Evolutionary conservation across 371 early-diverging fungal species (phyloP).

Genomic region (Zychaea mexicana): DNA sequence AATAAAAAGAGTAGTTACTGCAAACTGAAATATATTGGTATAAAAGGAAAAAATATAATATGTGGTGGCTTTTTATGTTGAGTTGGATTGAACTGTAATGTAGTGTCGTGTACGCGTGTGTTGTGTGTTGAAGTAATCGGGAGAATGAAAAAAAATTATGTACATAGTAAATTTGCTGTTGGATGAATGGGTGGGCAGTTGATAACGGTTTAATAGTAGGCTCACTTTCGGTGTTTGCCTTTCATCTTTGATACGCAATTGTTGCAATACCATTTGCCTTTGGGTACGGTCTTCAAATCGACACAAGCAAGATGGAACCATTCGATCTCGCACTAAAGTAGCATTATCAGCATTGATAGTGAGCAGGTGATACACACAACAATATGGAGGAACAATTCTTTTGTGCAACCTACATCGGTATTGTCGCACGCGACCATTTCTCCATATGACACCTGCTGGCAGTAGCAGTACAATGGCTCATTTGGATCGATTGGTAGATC

Average conservation of each 20-base stretch:
- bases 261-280: constrained; percentile 93
- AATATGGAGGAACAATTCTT: neutral
- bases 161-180: too few relatives aligned
- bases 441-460: constrained; percentile 94
- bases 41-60: too few relatives aligned
- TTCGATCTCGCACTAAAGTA: constrained; percentile 79
- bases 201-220: neutral
- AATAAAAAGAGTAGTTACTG: too few relatives aligned
- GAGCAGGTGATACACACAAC: neutral
- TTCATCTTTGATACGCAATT: constrained; percentile 67
- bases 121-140: too few relatives aligned
- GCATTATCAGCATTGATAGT: neutral
- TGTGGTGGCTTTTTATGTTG: too few relatives aligned
- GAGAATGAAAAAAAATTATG: too few relatives aligned
- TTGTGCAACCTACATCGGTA: constrained; percentile 64
- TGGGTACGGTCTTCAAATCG: constrained; percentile 81
- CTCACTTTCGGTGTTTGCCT: constrained; percentile 58
- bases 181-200: too few relatives aligned
- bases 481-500: constrained; percentile 92
- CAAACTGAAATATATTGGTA: too few relatives aligned
- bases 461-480: constrained; percentile 95
- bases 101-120: too few relatives aligned
- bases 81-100: too few relatives aligned
- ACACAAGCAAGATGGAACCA: constrained; percentile 98
- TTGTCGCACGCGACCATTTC: constrained; percentile 98